Conservation (phyloP, 129 eudicot genomes). For the Escallonia herrerae region DNA sequence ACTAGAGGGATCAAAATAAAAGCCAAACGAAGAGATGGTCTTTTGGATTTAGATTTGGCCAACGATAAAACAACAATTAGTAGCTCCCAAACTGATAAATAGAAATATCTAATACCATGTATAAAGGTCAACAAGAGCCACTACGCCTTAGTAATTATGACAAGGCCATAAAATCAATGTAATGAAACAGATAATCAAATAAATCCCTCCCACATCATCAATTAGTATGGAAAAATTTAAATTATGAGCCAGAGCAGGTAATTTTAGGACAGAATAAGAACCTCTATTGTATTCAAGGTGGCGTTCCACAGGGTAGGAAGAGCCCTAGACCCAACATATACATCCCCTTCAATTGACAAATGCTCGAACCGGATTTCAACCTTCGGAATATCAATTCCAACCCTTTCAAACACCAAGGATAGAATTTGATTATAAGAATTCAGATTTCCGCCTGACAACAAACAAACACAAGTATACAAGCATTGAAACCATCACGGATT, state of each 20-base stretch:
- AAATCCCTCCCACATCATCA: neutral
- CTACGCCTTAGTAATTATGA: neutral
- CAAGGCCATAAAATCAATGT: neutral
- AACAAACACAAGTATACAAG: neutral
- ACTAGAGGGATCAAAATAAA: neutral
- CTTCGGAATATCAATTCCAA: constrained; percentile 54
- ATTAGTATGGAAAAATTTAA: neutral
- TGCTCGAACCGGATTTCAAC: constrained; percentile 66
- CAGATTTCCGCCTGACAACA: neutral
- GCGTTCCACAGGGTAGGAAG: constrained; percentile 70
- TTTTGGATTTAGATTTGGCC: neutral
- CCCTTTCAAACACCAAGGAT: constrained; percentile 27
- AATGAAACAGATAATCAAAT: neutral
- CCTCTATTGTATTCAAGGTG: constrained; percentile 59
- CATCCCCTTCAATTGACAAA: constrained; percentile 68
- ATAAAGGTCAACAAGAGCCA: neutral
- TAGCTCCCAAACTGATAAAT: too few species aligned
- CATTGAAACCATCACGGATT: neutral
- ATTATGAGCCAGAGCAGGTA: neutral
- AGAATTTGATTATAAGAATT: neutral
- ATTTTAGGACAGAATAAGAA: neutral
- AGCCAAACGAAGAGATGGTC: neutral
- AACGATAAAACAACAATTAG: too few species aligned
- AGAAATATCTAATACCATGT: too few species aligned
- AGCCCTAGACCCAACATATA: constrained; percentile 66